A percentile compares a stretch with the other conserved stretches of the same genome.
phyloP scores from a whole-genome alignment of 352 stramenopile genomes.

The Globisporangium spinosum region DNA sequence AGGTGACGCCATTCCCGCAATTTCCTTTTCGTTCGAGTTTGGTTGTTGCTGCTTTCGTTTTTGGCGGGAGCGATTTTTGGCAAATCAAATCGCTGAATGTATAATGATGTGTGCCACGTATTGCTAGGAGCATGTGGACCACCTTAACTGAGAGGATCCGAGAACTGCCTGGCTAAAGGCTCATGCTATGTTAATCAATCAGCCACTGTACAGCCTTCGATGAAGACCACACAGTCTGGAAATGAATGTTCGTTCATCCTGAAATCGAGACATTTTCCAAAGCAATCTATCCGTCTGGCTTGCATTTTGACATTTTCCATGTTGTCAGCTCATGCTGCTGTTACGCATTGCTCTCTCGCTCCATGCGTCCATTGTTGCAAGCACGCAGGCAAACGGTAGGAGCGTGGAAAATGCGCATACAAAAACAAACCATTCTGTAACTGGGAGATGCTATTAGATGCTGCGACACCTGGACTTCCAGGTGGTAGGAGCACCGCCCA shows the following conservation, averaged over 20 bases:
- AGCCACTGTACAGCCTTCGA: background rate
- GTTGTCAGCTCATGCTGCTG: background rate
- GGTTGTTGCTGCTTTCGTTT: background rate
- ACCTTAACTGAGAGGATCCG: background rate
- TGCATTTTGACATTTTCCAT: background rate
- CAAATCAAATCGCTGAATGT: background rate
- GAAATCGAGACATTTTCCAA: too few species aligned
- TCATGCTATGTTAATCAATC: background rate
- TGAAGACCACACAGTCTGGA: too few species aligned
- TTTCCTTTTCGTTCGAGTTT: background rate
- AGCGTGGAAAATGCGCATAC: background rate
- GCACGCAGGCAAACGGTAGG: background rate
- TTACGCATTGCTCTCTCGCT: background rate
- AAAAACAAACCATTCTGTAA: background rate
- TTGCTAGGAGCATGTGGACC: background rate
- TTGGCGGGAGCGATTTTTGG: slow-evolving; percentile 3
- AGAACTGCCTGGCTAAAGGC: background rate
- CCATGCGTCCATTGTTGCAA: background rate
- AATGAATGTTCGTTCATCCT: too few species aligned
- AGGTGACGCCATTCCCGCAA: background rate
- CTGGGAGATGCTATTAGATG: background rate
- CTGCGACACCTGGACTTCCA: background rate
- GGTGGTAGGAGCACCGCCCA: background rate
- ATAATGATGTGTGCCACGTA: background rate
- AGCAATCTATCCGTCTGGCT: background rate